These are phyloP conservation scores for Apiotrichum veenhuisii DNA, from an alignment of 1,284 basidiomycete species.

Conservation along the genomic window DNA sequence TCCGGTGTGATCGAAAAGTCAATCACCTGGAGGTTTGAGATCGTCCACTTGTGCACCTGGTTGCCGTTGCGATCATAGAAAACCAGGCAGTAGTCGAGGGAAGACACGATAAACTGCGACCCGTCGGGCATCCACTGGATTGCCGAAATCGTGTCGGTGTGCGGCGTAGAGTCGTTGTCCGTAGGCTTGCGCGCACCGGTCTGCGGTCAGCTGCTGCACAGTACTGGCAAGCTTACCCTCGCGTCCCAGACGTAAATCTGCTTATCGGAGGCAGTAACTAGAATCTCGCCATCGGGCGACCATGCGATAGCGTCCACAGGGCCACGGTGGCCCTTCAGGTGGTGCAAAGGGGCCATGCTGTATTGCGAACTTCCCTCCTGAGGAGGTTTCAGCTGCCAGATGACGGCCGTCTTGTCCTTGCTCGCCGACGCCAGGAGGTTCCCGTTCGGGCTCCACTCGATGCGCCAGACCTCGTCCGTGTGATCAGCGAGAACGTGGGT, in stretches of 20 bases:
- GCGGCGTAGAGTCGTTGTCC: constrained; percentile 43
- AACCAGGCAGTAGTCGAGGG: constrained; percentile 80
- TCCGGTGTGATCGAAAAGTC: constrained; percentile 86
- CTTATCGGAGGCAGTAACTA: constrained; percentile 76
- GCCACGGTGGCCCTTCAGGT: constrained; percentile 66
- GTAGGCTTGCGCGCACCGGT: constrained; percentile 25
- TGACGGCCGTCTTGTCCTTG: constrained; percentile 78
- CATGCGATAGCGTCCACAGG: constrained; percentile 77
- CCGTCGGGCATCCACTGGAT: constrained; percentile 85
- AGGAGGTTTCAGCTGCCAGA: constrained; percentile 68
- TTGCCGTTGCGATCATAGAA: constrained; percentile 67
- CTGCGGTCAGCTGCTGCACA: constrained; percentile 16
- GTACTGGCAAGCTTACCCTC: constrained; percentile 55
- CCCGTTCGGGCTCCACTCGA: constrained; percentile 92
- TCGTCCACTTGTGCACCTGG: constrained; percentile 64
- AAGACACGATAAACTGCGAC: constrained; percentile 83
- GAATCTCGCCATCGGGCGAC: constrained; percentile 78
- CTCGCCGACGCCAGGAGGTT: constrained; percentile 79
- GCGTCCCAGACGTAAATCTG: constrained; percentile 81
- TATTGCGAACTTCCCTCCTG: constrained; percentile 22
- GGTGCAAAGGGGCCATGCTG: constrained; percentile 29
- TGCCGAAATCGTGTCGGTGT: constrained; percentile 79
- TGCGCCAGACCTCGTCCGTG: constrained; percentile 89
- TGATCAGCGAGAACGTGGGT: constrained; percentile 82
- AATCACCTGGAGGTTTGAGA: constrained; percentile 76